These are phyloP conservation scores for Trichoderma simmonsii DNA, from an alignment of 2,329 filamentous ascomycete genomes.

Conservation along the genomic window DNA sequence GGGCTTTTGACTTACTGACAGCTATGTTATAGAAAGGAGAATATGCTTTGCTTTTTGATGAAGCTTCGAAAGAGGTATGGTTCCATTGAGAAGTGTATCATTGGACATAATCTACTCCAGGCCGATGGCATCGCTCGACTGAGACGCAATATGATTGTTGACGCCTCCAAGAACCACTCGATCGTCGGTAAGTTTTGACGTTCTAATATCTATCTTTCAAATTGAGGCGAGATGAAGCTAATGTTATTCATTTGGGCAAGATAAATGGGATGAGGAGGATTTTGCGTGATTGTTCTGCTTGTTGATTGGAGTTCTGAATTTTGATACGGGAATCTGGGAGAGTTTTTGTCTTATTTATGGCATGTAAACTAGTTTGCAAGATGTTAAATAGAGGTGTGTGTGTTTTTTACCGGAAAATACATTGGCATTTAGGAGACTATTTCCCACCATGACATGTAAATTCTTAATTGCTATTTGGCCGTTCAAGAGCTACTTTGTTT, in stretches of 20 bases:
- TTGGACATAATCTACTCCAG: neutral
- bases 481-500: neutral
- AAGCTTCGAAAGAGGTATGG: neutral
- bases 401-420: neutral
- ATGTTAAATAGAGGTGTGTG: neutral
- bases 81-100: neutral
- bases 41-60: neutral
- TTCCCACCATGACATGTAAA: neutral
- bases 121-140: neutral
- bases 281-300: neutral
- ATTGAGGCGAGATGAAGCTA: neutral
- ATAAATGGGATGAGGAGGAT: neutral
- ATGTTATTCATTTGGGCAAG: neutral
- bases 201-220: neutral
- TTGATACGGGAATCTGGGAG: neutral
- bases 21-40: neutral
- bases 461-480: neutral
- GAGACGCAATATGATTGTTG: neutral
- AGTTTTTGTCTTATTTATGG: neutral
- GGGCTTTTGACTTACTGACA: neutral
- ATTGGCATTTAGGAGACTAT: neutral
- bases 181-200: neutral
- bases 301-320: neutral
- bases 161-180: neutral
- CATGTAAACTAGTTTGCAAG: neutral